These are phyloP conservation scores for Salix caprea DNA, from an alignment of 345 rosid genomes.

Conservation along the genomic window DNA sequence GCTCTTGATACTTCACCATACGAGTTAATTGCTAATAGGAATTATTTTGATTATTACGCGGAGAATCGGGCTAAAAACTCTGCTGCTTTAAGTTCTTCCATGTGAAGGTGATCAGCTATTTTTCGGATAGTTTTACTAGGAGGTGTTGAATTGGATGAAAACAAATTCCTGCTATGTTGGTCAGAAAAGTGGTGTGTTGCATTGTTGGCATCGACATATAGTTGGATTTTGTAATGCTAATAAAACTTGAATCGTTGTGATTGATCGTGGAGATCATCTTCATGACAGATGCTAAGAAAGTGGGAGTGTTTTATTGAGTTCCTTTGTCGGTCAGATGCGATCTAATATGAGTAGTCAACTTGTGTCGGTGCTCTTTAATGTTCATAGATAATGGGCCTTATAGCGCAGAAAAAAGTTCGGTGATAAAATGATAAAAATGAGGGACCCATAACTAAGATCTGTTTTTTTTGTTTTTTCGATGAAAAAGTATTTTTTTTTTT, in stretches of 20 bases:
- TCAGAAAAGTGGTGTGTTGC: neutral
- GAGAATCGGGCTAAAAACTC: neutral
- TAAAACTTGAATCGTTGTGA: neutral
- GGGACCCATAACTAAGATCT: neutral
- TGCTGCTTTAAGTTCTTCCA: neutral
- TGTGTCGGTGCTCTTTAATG: neutral
- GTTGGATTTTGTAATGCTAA: neutral
- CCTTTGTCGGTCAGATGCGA: neutral
- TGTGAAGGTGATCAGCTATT: neutral
- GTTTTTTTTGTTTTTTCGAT: too few species aligned
- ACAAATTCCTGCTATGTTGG: neutral
- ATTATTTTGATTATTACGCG: conserved; percentile 25
- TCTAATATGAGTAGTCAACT: neutral
- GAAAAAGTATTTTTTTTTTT: too few species aligned
- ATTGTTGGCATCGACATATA: neutral
- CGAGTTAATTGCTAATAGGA: conserved; percentile 50
- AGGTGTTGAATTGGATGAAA: neutral
- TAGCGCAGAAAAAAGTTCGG: neutral
- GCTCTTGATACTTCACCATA: conserved; percentile 61
- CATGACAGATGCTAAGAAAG: neutral
- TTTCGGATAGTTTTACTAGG: neutral
- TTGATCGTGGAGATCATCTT: neutral
- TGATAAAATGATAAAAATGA: neutral
- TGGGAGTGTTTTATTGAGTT: neutral
- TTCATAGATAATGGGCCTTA: neutral